Base-by-base conservation (phyloP, 2,329 filamentous ascomycete genomes). In the Penicillium sp. region DNA sequence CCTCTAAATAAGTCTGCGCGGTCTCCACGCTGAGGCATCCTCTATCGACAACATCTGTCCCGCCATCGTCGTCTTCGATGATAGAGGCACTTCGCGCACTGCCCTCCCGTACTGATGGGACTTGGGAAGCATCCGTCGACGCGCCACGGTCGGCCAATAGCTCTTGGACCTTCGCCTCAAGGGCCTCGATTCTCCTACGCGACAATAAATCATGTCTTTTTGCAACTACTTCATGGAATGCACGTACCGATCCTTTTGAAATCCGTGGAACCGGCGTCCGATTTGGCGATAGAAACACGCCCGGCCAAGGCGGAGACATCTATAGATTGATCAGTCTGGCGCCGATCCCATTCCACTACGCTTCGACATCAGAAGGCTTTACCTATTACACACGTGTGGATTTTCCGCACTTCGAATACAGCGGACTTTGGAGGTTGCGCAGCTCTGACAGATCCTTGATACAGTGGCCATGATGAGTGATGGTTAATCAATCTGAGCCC, bases 281-380 rank as follows among this genome's bases (percentile, higher is more conserved):
- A 69, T 66, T 34, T 70, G 65, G 6, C 72, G 67, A 46, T 69
- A 71, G 2, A 68, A 53, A 49, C 72, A 75, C 40, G 69, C 61
- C 49, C 72, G 71, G 17, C 65, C 62, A 21, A 74, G 56, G 15
- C 73, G 69, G 24, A 59, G 58, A 39, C 72, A 75, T 51, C 71
- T 73, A 37, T 36, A 3, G 4, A 15, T 26, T 3, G 21, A 41
- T 49, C 9, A 30, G 21, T 32, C 10, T 21, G 27, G 33, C 12
- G 7, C 23, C 26, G 3, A 20, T 17, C 9, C 6, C 18, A 18
- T 15, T 32, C 34, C 4, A 32, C 24, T n/a, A 15, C 3, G 21
- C 12, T 33, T 9, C n/a, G n/a, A 42, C 4, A 41, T 15, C 15
- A 18, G 5, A 29, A 26, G 8, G 23, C 15, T 43, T 23, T 48